phyloP scores from a whole-genome alignment of 2,329 filamentous ascomycete species.

The Fusarium pilosicola region DNA sequence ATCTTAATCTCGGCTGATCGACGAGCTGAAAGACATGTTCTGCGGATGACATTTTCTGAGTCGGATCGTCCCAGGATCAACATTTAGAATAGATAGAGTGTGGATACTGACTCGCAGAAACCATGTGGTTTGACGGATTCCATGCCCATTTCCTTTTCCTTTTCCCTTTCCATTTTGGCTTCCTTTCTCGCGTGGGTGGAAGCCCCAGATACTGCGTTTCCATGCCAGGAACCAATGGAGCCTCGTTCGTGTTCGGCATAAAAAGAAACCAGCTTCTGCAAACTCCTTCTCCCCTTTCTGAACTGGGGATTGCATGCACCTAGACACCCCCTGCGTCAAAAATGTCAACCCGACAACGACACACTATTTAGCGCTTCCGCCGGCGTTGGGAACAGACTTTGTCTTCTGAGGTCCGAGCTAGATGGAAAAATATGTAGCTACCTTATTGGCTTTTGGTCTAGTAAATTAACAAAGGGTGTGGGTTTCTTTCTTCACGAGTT shows the following conservation, averaged over 20 bases:
- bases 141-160: background rate
- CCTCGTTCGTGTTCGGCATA: conserved; percentile 17
- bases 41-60: conserved; percentile 10
- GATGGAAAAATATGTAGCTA: background rate
- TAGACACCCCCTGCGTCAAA: conserved; percentile 39
- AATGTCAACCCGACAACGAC: conserved; percentile 42
- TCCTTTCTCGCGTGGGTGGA: conserved; percentile 11
- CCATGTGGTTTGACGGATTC: conserved; percentile 32
- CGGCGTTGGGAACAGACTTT: conserved; percentile 17
- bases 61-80: conserved; percentile 12
- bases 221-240: conserved; percentile 15
- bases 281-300: conserved; percentile 8
- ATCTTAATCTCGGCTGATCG: conserved; percentile 22
- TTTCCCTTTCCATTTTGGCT: background rate
- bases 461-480: conserved; percentile 3
- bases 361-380: conserved; percentile 28
- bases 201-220: conserved; percentile 21
- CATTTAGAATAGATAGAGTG: conserved; percentile 14
- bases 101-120: conserved; percentile 36
- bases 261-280: conserved; percentile 1
- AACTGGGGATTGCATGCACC: conserved; percentile 18
- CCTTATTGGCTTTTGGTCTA: background rate
- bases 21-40: conserved; percentile 4
- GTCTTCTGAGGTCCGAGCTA: conserved; percentile 11
- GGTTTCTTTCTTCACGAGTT: conserved; percentile 5